A percentile compares a stretch with the other conserved stretches of the same genome.
phyloP scores from a whole-genome alignment of 1,139 yeast genomes.

The Candida gigantensis region DNA sequence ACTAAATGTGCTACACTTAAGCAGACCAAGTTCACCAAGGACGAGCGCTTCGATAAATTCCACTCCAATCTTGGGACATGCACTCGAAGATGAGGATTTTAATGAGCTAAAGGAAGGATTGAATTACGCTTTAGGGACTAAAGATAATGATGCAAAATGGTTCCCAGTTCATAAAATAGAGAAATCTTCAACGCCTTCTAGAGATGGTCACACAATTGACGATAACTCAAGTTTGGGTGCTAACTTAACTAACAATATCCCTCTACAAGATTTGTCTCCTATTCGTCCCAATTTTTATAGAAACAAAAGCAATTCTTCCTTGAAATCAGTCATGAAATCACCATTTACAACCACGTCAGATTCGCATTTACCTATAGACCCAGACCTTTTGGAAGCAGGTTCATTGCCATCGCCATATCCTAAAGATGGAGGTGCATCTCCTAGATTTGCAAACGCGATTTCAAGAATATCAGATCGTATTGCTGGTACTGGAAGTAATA shows the following conservation, averaged over 20 bases:
- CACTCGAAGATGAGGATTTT: constrained; percentile 26
- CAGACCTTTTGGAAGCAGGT: constrained; percentile 17
- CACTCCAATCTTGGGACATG: constrained; percentile 8
- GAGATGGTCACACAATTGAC: constrained; percentile 3
- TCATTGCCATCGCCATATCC: constrained; percentile 9
- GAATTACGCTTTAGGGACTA: constrained; percentile 38
- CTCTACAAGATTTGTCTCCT: constrained; percentile 15
- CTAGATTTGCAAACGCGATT: constrained; percentile 31
- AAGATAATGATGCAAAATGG: constrained; percentile 30
- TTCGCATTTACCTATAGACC: constrained; percentile 4
- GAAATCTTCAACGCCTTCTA: constrained; percentile 5
- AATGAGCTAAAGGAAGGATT: constrained; percentile 40
- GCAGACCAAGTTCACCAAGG: constrained; percentile 8
- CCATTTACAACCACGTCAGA: constrained; percentile 7
- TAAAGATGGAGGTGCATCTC: constrained; percentile 15
- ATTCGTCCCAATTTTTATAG: constrained; percentile 1
- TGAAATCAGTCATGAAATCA: background rate
- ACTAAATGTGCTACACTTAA: constrained; percentile 9
- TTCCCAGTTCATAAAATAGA: constrained; percentile 25
- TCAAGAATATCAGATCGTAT: constrained; percentile 44
- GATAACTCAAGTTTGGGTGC: constrained; percentile 2
- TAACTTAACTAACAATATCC: constrained; percentile 24
- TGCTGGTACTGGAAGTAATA: constrained; percentile 34
- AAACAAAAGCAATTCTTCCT: constrained; percentile 2
- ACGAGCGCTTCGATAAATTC: background rate